A percentile compares a stretch with the other conserved stretches of the same genome.
Evolutionary conservation across 805 yeast species (phyloP).

Genomic region (Candida cerambycidarum): DNA sequence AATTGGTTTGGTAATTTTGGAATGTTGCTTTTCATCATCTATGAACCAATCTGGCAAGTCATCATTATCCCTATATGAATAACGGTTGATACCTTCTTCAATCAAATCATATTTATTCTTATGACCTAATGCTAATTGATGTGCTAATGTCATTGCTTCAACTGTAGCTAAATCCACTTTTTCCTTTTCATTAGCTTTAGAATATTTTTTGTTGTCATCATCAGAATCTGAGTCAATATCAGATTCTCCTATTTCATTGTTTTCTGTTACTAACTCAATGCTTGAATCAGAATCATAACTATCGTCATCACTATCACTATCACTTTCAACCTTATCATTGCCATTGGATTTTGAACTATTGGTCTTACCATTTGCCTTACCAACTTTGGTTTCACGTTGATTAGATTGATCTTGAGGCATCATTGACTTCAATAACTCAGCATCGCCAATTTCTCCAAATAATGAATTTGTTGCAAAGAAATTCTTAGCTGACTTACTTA

Average conservation of each 20-base stretch:
- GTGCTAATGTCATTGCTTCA: slow-evolving; percentile 98
- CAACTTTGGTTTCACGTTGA: background rate
- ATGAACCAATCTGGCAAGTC: slow-evolving; percentile 96
- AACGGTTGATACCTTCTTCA: slow-evolving; percentile 91
- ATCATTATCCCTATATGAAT: slow-evolving; percentile 87
- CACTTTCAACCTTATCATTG: slow-evolving; percentile 8
- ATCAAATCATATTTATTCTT: slow-evolving; percentile 78
- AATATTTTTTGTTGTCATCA: slow-evolving; percentile 28
- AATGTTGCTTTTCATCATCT: slow-evolving; percentile 87
- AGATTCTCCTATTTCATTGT: slow-evolving; percentile 23
- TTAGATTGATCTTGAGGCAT: slow-evolving; percentile 12
- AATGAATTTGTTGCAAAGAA: slow-evolving; percentile 43
- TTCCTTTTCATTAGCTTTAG: slow-evolving; percentile 51
- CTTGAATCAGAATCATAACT: slow-evolving; percentile 39
- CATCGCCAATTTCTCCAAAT: slow-evolving; percentile 44
- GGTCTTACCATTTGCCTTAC: background rate
- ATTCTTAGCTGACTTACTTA: slow-evolving; percentile 35
- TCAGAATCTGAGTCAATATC: slow-evolving; percentile 55
- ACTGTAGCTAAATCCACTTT: slow-evolving; percentile 85
- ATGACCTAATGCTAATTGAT: slow-evolving; percentile 88
- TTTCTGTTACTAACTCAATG: slow-evolving; percentile 41
- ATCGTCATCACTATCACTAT: slow-evolving; percentile 40
- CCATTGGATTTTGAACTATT: slow-evolving; percentile 6
- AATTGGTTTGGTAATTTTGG: slow-evolving; percentile 84
- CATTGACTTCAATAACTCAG: slow-evolving; percentile 49